Percentiles rank a stretch among this genome's conserved stretches.
Evolutionary conservation across 768 basidiomycete genomes (phyloP).

Genomic region (Boletus reticuloceps): DNA sequence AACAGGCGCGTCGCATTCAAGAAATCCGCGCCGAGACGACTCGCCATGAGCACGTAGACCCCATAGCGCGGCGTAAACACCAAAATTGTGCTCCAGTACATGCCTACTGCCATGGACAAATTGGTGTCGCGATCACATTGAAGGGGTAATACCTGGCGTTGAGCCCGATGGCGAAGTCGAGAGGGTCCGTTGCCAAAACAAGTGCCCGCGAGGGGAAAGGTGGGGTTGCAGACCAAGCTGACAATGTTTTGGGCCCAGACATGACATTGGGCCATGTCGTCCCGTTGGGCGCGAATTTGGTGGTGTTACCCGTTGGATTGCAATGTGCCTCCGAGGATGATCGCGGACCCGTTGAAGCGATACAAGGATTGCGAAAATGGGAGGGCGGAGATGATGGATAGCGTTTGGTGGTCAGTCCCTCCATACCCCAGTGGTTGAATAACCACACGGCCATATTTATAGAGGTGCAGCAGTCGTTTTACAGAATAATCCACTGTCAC

Average conservation of each 20-base stretch:
- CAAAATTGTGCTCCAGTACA: neutral
- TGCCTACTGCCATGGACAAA: neutral
- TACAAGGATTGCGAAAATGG: neutral
- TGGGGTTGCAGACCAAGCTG: neutral
- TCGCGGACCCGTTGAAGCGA: neutral
- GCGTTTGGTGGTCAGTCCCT: neutral
- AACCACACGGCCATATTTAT: slow-evolving; percentile 6
- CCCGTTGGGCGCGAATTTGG: neutral
- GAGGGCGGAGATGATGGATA: neutral
- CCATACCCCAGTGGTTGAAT: slow-evolving; percentile 10
- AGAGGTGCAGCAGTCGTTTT: neutral
- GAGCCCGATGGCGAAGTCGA: neutral
- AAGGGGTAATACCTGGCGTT: neutral
- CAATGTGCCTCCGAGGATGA: neutral
- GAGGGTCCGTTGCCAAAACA: neutral
- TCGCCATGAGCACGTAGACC: too few relatives aligned
- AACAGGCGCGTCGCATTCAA: neutral
- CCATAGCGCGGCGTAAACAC: neutral
- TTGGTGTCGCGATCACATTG: neutral
- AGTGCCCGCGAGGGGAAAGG: neutral
- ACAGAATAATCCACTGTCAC: too few relatives aligned
- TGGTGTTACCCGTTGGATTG: neutral
- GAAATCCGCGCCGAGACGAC: neutral
- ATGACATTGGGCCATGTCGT: neutral
- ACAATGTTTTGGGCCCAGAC: neutral